Evolutionary conservation across 179 eudicot species (phyloP), one percentile per base, ranked within the genome.

Genomic region (Nepenthes alata): DNA sequence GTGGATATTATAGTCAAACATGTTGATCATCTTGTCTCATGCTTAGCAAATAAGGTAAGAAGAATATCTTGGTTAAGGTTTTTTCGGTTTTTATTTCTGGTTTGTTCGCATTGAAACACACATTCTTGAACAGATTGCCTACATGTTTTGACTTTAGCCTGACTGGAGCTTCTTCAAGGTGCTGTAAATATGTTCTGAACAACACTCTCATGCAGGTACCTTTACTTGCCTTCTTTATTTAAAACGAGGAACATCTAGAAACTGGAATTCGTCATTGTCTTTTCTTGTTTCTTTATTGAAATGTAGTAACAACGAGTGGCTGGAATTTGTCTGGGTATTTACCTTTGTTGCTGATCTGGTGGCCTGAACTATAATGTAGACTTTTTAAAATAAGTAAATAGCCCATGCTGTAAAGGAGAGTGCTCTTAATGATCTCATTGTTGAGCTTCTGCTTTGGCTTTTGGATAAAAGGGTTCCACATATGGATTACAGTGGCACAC

Each of bases 361-460:
- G 56, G 47, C 50, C 58, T 58, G 9, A 47, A 34, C 1, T 69
- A 50, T 69, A 44, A 53, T 75, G 68, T 94, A 94, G 96, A 81
- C 87, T 48, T 90, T 93, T 77, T 94, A 87, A 73, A 90, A 83
- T 72, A 90, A 78, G 81, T 76, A 68, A 61, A 80, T 94, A 47
- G 94, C 97, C 65, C 83, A 83, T 82, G 88, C 96, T 57, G 87
- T 89, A 45, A 85, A 81, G 73, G 97, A 90, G 77, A 78, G 80
- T 67, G 88, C 97, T 41, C 89, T 90, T 61, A 75, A 85, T 74
- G 69, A 70, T 73, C 85, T 90, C 35, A 84, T 87, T 58, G 90
- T 97, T 25, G 96, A 94, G 72, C 94, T 94, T 62, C 84, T 94
- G 65, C 93, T 90, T 71, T 94, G 99, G 99, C 99, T 94, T 65